These are phyloP conservation scores for Flaveria floridana DNA, from an alignment of 140 eudicot species.

Conservation along the genomic window DNA sequence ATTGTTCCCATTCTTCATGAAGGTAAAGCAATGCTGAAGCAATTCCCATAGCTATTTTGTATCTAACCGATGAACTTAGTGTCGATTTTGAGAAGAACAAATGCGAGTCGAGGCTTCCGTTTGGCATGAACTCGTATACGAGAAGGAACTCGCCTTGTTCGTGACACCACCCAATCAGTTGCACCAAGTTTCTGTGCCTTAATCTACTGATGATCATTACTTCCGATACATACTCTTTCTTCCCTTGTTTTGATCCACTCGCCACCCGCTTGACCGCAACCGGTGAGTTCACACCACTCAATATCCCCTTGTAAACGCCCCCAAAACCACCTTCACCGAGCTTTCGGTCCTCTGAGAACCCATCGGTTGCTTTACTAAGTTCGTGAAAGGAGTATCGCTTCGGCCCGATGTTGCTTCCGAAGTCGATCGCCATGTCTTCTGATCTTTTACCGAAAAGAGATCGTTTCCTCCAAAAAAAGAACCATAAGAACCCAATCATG, in stretches of 20 bases:
- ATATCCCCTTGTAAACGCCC: conserved; percentile 51
- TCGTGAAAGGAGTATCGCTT: conserved; percentile 40
- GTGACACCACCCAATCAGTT: conserved; percentile 58
- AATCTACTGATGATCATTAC: conserved; percentile 48
- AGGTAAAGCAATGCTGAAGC: conserved; percentile 48
- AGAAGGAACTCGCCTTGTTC: conserved; percentile 53
- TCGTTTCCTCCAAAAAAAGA: conserved; percentile 37
- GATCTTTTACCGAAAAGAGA: not conserved
- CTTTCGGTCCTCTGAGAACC: conserved; percentile 48
- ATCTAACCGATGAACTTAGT: conserved; percentile 36
- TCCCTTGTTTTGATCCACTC: conserved; percentile 54
- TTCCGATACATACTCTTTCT: conserved; percentile 51
- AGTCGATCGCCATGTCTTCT: conserved; percentile 33
- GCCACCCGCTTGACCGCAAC: conserved; percentile 49
- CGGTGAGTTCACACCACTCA: conserved; percentile 20
- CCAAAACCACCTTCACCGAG: conserved; percentile 64
- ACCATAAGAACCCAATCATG: conserved; percentile 32
- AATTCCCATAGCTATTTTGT: conserved; percentile 49
- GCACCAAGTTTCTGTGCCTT: conserved; percentile 51
- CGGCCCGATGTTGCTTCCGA: conserved; percentile 44
- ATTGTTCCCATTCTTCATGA: conserved; percentile 62
- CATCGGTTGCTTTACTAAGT: conserved; percentile 40
- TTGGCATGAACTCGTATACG: conserved; percentile 58
- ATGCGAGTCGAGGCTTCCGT: conserved; percentile 58
- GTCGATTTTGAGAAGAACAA: conserved; percentile 30